Evolutionary conservation across 805 yeast genomes (phyloP).

Genomic region (Nakazawaea laoshanensis): DNA sequence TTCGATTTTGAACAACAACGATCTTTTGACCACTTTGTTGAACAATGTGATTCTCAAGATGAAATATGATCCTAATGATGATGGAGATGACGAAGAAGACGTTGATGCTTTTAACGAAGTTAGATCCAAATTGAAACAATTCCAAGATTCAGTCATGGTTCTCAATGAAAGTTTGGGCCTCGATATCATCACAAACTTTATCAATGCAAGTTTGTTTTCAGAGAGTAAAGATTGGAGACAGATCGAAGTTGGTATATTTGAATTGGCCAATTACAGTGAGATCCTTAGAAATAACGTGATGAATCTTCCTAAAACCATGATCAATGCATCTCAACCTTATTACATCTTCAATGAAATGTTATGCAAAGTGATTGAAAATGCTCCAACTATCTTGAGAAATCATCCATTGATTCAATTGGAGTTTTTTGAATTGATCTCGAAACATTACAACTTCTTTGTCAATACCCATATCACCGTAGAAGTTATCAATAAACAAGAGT

Average conservation of each 20-base stretch:
- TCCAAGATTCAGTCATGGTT: conserved; percentile 73
- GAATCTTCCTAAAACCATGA: conserved; percentile 57
- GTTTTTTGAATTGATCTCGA: conserved; percentile 79
- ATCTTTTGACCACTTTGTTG: conserved; percentile 55
- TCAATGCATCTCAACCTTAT: conserved; percentile 59
- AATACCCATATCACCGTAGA: conserved; percentile 32
- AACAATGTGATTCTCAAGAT: conserved; percentile 67
- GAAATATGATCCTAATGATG: conserved; percentile 62
- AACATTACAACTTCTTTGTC: conserved; percentile 59
- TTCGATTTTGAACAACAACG: conserved; percentile 24
- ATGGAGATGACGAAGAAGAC: conserved; percentile 58
- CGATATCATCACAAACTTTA: conserved; percentile 32
- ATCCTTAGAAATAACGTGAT: conserved; percentile 71
- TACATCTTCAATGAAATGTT: conserved; percentile 55
- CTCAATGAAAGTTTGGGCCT: conserved; percentile 27
- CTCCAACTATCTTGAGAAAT: conserved; percentile 34
- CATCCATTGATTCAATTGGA: conserved; percentile 79
- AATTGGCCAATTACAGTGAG: conserved; percentile 73
- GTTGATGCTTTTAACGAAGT: conserved; percentile 75
- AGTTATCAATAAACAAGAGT: conserved; percentile 32
- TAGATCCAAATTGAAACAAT: conserved; percentile 61
- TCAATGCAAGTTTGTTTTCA: conserved; percentile 31
- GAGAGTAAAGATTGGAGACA: conserved; percentile 59
- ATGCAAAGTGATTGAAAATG: conserved; percentile 29
- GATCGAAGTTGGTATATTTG: conserved; percentile 80